These are phyloP conservation scores for Cyathus striatus DNA, from an alignment of 768 basidiomycete genomes.

Conservation along the genomic window DNA sequence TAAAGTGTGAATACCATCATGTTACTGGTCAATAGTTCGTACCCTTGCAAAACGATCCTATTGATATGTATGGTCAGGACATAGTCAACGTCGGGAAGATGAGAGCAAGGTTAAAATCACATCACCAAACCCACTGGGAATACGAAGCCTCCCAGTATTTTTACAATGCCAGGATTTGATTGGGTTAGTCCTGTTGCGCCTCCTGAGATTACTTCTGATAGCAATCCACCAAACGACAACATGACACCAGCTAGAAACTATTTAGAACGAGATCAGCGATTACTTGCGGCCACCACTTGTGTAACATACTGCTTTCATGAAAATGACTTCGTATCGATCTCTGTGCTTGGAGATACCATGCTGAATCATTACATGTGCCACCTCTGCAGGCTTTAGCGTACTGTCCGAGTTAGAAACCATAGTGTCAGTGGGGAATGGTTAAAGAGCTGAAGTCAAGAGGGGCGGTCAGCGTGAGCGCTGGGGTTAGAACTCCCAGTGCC, in stretches of 20 bases:
- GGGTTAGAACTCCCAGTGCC: no score
- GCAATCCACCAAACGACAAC: conserved; percentile 69
- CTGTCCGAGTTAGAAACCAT: conserved; percentile 14
- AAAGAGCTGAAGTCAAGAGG: conserved; percentile 2
- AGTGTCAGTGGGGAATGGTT: conserved; percentile 1
- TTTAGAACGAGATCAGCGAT: not conserved
- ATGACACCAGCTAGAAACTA: conserved; percentile 68
- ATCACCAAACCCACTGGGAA: conserved; percentile 78
- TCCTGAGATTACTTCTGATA: conserved; percentile 56
- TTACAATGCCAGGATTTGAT: conserved; percentile 64
- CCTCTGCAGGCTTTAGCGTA: conserved; percentile 56
- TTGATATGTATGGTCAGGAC: no score
- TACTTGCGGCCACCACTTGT: no score
- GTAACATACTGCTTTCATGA: conserved; percentile 70
- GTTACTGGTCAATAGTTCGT: conserved; percentile 71
- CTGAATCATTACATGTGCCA: conserved; percentile 53
- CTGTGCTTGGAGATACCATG: conserved; percentile 57
- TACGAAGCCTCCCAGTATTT: conserved; percentile 59
- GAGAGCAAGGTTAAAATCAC: no score
- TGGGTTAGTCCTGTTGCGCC: conserved; percentile 46
- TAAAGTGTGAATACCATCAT: conserved; percentile 50
- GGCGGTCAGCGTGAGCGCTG: no score
- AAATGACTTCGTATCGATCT: conserved; percentile 53
- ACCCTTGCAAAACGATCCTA: conserved; percentile 70
- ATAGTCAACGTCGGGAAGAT: no score